Conservation (phyloP, 2,329 filamentous ascomycete species). For the Trichoderma aggressivum region DNA sequence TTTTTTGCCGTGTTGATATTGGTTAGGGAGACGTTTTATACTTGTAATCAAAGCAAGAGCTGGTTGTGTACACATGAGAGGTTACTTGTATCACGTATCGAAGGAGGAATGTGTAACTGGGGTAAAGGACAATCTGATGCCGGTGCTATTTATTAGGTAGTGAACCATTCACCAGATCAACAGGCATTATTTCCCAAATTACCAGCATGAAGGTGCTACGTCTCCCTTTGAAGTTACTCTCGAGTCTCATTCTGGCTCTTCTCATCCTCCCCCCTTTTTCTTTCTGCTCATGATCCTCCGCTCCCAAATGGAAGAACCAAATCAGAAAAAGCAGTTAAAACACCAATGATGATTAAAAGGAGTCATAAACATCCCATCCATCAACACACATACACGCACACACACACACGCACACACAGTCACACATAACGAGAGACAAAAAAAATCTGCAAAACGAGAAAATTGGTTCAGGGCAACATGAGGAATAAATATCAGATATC, state of each 20-base stretch:
- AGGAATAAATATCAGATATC: slow-evolving; percentile 14
- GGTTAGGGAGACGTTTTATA: neutral
- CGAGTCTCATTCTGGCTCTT: neutral
- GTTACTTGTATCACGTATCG: neutral
- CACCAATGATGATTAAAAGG: too few relatives aligned
- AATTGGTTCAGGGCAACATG: neutral
- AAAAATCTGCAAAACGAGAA: neutral
- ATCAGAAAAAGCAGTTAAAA: too few relatives aligned
- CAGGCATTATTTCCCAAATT: neutral
- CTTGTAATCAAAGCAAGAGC: neutral
- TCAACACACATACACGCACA: neutral
- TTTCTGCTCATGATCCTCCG: neutral
- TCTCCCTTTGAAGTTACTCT: too few relatives aligned
- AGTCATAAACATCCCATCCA: neutral
- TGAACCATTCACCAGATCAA: neutral
- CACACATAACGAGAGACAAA: neutral
- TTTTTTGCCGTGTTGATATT: neutral
- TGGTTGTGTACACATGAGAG: neutral
- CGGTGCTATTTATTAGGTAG: too few relatives aligned
- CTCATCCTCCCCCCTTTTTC: neutral
- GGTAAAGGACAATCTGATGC: neutral
- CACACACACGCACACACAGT: neutral
- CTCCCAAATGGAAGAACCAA: too few relatives aligned
- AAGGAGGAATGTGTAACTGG: neutral
- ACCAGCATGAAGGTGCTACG: neutral